Evolutionary conservation across 148 eudicot species (phyloP).

Genomic region (Cornus controversa): DNA sequence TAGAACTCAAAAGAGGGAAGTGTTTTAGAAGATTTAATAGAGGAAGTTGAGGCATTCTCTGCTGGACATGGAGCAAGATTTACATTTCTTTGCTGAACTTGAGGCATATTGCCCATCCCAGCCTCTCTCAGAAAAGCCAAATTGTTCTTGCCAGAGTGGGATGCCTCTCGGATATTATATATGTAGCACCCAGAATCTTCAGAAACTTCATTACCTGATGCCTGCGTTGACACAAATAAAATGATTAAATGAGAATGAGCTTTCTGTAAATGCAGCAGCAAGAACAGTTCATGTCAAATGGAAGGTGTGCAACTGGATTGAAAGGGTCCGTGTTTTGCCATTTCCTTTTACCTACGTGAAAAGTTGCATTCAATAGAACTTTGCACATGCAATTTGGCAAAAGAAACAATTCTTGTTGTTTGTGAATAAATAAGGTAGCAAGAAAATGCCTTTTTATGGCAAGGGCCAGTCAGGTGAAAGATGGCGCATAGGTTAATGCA

Average conservation of each 20-base stretch:
- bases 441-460: neutral
- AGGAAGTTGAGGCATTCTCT: slow-evolving; percentile 33
- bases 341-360: too few species aligned
- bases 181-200: neutral
- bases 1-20: slow-evolving; percentile 37
- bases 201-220: slow-evolving; percentile 17
- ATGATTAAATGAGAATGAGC: neutral
- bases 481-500: neutral
- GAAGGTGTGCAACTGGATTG: neutral
- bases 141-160: neutral
- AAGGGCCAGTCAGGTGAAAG: neutral
- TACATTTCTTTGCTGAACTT: slow-evolving; percentile 20
- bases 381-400: neutral
- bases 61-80: slow-evolving; percentile 22
- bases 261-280: neutral
- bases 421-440: too few species aligned
- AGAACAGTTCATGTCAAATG: neutral
- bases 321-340: neutral
- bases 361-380: neutral
- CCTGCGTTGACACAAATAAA: slow-evolving; percentile 21
- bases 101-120: slow-evolving; percentile 22
- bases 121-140: slow-evolving; percentile 10
- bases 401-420: neutral
- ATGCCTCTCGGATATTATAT: neutral
- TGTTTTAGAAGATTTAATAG: slow-evolving; percentile 22